These are phyloP conservation scores for Tylopilus vinaceipallidus DNA, from an alignment of 768 basidiomycete genomes.

Conservation along the genomic window DNA sequence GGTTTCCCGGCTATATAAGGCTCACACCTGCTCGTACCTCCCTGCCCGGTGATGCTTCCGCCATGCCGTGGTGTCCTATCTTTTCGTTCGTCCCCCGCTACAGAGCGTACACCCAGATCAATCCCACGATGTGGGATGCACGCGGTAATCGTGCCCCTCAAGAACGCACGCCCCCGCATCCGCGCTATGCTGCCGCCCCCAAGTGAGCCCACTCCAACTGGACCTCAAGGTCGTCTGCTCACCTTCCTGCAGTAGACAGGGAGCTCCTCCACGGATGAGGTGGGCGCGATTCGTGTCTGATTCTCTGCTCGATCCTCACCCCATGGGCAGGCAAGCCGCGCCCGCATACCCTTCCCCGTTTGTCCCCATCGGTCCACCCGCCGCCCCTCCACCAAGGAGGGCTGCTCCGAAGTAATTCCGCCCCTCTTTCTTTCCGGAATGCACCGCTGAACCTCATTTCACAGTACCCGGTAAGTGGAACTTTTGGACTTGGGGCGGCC, in stretches of 20 bases:
- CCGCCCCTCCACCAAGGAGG: conserved; percentile 15
- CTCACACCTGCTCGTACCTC: background rate
- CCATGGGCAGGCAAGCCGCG: conserved; percentile 14
- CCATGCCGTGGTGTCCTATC: conserved; percentile 32
- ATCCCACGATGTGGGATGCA: conserved; percentile 30
- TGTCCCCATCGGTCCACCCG: conserved; percentile 18
- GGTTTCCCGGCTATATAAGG: conserved; percentile 26
- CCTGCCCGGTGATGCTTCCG: conserved; percentile 9
- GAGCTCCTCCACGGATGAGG: conserved; percentile 16
- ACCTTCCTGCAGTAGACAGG: conserved; percentile 10
- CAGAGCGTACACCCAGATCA: conserved; percentile 33
- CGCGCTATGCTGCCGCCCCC: conserved; percentile 7
- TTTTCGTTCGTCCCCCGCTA: conserved; percentile 34
- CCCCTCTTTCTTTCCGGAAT: background rate
- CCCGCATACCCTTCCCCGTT: conserved; percentile 18
- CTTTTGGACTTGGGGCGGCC: conserved; percentile 5
- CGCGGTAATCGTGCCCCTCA: conserved; percentile 15
- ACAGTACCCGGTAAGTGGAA: conserved; percentile 27
- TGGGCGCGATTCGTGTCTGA: background rate
- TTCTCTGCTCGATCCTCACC: background rate
- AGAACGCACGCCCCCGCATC: conserved; percentile 13
- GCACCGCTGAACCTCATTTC: conserved; percentile 4
- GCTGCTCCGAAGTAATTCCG: conserved; percentile 20
- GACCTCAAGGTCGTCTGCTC: background rate
- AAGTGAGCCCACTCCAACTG: conserved; percentile 16